Conservation (phyloP, 139 green algal genomes). For the Penium margaritaceum region DNA sequence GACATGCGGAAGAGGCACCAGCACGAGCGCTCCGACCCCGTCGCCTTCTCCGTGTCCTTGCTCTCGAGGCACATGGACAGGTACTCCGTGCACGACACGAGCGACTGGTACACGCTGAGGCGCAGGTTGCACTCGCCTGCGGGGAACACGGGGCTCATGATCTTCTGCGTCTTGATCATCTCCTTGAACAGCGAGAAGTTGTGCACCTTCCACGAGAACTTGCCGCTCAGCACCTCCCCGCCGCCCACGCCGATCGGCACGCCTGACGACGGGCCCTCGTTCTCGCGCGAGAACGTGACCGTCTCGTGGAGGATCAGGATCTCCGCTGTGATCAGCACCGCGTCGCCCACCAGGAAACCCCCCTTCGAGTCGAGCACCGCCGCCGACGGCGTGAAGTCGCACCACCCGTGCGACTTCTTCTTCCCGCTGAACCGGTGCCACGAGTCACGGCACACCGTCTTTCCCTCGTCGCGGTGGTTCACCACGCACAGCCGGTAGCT, state of each 20-base stretch:
- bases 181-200: constrained; percentile 65
- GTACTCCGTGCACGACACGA: constrained; percentile 48
- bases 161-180: constrained; percentile 70
- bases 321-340: constrained; percentile 57
- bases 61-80: constrained; percentile 58
- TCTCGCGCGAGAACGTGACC: constrained; percentile 43
- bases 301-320: constrained; percentile 59
- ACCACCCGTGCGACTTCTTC: constrained; percentile 70
- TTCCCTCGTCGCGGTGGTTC: constrained; percentile 46
- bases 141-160: constrained; percentile 66
- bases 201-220: constrained; percentile 61
- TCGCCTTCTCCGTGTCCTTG: constrained; percentile 57
- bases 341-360: constrained; percentile 54
- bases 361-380: constrained; percentile 46
- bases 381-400: constrained; percentile 57
- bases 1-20: constrained; percentile 68
- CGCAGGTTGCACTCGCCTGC: constrained; percentile 63
- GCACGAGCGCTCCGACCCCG: constrained; percentile 50
- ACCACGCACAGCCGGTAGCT: constrained; percentile 55
- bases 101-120: constrained; percentile 61
- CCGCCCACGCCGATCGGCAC: background rate
- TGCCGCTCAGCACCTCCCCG: constrained; percentile 54
- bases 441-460: constrained; percentile 51
- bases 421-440: constrained; percentile 61
- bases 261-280: constrained; percentile 17